Conservation (phyloP, 225 moss, liverwort and hornwort species). For the Rhytidiadelphus loreus region DNA sequence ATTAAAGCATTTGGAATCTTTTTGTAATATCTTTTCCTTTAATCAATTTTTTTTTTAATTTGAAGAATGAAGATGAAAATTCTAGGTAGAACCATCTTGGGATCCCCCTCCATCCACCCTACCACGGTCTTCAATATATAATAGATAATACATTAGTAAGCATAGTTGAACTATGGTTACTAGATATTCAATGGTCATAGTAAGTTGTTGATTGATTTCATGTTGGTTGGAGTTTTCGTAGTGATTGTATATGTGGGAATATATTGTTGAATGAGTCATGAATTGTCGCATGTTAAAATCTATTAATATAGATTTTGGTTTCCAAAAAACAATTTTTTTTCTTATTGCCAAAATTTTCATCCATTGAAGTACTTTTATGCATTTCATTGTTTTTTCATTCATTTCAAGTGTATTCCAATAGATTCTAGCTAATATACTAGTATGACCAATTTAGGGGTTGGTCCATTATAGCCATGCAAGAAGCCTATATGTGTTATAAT, state of each 20-base stretch:
- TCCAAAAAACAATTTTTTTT: not conserved
- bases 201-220: no score
- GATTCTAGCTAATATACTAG: no score
- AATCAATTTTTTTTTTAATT: no score
- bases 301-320: not conserved
- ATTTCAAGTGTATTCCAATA: no score
- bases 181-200: no score
- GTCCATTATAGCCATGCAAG: not conserved
- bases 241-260: not conserved
- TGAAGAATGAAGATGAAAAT: no score
- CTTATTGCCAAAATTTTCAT: not conserved
- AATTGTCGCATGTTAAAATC: not conserved
- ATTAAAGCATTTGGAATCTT: no score
- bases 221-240: not conserved
- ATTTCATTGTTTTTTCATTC: no score
- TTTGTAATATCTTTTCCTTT: no score
- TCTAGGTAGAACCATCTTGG: rapidly evolving
- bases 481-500: not conserved
- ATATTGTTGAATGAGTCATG: not conserved
- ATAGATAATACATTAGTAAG: rapidly evolving
- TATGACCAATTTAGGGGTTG: no score
- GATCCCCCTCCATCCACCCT: rapidly evolving
- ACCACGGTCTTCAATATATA: not conserved
- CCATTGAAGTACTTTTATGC: no score
- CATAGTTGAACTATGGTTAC: no score